These are phyloP conservation scores for Cicer yamashitae DNA, from an alignment of 306 rosid genomes.

Conservation along the genomic window DNA sequence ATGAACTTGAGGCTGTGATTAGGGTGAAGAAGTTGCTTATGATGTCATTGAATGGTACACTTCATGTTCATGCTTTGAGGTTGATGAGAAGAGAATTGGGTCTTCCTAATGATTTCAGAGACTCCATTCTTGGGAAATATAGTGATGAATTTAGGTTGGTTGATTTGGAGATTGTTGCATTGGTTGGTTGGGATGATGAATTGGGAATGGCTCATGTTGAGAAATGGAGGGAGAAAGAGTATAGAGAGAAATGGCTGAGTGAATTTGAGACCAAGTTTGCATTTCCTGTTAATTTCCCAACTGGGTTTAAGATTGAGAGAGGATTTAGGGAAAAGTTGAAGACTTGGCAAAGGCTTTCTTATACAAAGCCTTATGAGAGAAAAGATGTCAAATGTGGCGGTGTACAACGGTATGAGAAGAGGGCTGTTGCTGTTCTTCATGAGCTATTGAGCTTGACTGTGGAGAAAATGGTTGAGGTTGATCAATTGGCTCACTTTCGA, in stretches of 20 bases:
- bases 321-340: constrained; percentile 74
- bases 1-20: constrained; percentile 58
- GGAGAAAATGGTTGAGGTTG: constrained; percentile 83
- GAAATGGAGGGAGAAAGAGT: constrained; percentile 77
- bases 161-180: constrained; percentile 67
- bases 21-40: constrained; percentile 66
- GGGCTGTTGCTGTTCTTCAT: constrained; percentile 77
- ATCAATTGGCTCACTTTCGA: constrained; percentile 70
- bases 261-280: constrained; percentile 74
- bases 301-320: constrained; percentile 62
- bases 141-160: constrained; percentile 56
- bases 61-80: constrained; percentile 77
- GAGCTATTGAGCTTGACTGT: constrained; percentile 84
- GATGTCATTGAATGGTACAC: constrained; percentile 65
- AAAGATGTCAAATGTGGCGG: constrained; percentile 65
- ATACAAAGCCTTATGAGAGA: constrained; percentile 71
- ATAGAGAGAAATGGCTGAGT: constrained; percentile 81
- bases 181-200: constrained; percentile 57
- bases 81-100: constrained; percentile 72
- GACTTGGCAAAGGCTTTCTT: constrained; percentile 87
- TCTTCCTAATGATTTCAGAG: constrained; percentile 76
- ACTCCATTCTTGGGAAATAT: constrained; percentile 62
- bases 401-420: constrained; percentile 67
- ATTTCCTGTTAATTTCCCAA: constrained; percentile 72
- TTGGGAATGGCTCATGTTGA: constrained; percentile 57